Percentiles rank a stretch among this genome's conserved stretches.
phyloP scores from a whole-genome alignment of 495 filamentous ascomycete species.

The Astrocystis sublimbata region DNA sequence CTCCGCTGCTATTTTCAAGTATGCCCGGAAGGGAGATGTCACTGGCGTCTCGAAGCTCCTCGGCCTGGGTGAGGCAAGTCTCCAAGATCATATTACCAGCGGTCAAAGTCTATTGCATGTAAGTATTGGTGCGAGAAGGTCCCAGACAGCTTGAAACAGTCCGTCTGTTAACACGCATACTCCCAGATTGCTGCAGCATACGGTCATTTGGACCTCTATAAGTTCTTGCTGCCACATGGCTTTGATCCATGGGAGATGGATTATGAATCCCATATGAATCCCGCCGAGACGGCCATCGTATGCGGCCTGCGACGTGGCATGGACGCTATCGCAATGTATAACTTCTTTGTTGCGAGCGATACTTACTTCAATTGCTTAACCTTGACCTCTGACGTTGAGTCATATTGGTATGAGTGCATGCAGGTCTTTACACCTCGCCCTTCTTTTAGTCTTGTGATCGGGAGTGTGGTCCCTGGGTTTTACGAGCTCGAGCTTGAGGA shows the following conservation, averaged over 20 bases:
- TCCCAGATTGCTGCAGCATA: not conserved
- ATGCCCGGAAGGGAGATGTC: not conserved
- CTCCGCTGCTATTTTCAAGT: not conserved
- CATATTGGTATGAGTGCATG: too few species aligned
- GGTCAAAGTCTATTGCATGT: constrained; percentile 8
- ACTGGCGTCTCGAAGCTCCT: not conserved
- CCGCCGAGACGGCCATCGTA: not conserved
- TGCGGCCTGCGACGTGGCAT: too few species aligned
- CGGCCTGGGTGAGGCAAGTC: not conserved
- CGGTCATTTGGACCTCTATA: not conserved
- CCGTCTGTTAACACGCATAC: not conserved
- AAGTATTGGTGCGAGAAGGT: not conserved
- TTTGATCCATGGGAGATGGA: not conserved
- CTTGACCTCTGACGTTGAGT: not conserved
- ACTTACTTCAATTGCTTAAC: too few species aligned
- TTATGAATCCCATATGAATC: not conserved
- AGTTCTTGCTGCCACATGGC: not conserved
- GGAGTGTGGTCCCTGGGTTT: not conserved
- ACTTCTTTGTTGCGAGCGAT: too few species aligned
- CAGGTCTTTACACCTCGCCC: not conserved
- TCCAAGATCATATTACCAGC: not conserved
- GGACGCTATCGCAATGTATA: too few species aligned
- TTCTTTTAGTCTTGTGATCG: not conserved
- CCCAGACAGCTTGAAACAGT: too few species aligned
- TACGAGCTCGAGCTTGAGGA: not conserved